These are phyloP conservation scores for Flaveria sonorensis DNA, from an alignment of 129 eudicot genomes.

Conservation along the genomic window DNA sequence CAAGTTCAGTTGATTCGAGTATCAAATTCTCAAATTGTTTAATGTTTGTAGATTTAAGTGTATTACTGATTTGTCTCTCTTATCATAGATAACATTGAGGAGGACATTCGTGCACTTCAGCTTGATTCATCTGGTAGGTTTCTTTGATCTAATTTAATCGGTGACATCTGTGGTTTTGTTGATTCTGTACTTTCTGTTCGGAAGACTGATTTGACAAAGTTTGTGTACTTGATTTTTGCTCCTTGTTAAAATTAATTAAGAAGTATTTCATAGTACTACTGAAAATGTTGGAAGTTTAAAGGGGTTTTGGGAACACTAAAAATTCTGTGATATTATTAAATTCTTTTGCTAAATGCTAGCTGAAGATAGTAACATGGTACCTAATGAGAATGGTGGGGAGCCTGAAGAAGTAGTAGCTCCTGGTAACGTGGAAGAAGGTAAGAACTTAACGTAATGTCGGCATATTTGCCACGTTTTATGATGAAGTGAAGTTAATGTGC, in stretches of 20 bases:
- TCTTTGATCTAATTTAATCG: constrained; percentile 1
- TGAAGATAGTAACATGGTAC: constrained; percentile 51
- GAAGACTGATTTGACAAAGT: not conserved
- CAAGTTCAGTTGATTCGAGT: not conserved
- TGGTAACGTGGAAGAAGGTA: constrained; percentile 52
- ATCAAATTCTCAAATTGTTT: not conserved
- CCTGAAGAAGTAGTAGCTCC: constrained; percentile 44
- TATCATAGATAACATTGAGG: constrained; percentile 55
- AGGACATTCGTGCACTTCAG: constrained; percentile 84
- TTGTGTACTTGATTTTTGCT: not conserved
- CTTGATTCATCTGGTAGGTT: constrained; percentile 80
- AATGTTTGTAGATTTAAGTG: constrained; percentile 8
- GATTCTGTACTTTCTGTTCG: not conserved
- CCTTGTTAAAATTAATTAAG: too few species aligned
- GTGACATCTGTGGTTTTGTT: not conserved
- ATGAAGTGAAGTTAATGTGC: not conserved
- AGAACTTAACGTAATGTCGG: constrained; percentile 17
- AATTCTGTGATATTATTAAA: constrained; percentile 12
- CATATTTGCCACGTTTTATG: not conserved
- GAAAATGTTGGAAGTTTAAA: not conserved
- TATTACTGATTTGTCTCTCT: constrained; percentile 18
- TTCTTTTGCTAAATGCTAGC: constrained; percentile 36
- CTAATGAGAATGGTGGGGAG: constrained; percentile 49
- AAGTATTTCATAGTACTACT: not conserved
- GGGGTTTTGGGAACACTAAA: not conserved